Base-by-base conservation (phyloP, 2,329 filamentous ascomycete genomes). In the Aspergillus puulaauensis region DNA sequence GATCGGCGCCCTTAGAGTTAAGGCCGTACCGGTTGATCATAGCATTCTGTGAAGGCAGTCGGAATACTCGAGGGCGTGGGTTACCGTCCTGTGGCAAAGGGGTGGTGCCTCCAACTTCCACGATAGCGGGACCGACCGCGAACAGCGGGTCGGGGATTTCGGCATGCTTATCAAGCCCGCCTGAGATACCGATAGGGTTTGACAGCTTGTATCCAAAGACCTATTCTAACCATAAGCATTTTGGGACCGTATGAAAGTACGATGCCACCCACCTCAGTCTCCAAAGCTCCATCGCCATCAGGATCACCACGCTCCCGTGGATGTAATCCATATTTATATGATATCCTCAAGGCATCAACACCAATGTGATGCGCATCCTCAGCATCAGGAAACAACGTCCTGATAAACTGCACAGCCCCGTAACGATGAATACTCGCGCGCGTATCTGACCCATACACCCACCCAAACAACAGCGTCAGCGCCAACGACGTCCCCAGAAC, bases 11-110 rank as follows among this genome's bases (percentile, higher is more conserved):
- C 59, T 89, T 84, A 12, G 91, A 96, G 77, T 98, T 98, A 67
- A 99, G 86, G 0, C 95, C 95, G 76, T 97, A 99, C 39, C 95
- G 87, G 75, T 99, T 99, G 74, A 99, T 91, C 73, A 99, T 82
- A 15, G 90, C 92, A 64, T 96, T 88, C 62, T 96, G 86, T 33
- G 86, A 87, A 0, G 90, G 88, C 6, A 98, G 78, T 21, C 95
- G 86, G 78, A 96, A 99, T 24, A 97, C 90, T 62, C 95, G 86
- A 1, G 93, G 93, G 66, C 86, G 88, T 0, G 90, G 87, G 75
- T 99, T 99, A 7, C 95, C 95, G 6, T 84, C 83, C 72, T 99
- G 95, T 0, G 93, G 89, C n/a, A 86, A 77, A 0, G 95, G 90
- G 4, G 93, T 98, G 66, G 90, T 89, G 47, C 93, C 95, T 61